phyloP scores from a whole-genome alignment of 1,284 basidiomycete species.

The Porodaedalea pini region DNA sequence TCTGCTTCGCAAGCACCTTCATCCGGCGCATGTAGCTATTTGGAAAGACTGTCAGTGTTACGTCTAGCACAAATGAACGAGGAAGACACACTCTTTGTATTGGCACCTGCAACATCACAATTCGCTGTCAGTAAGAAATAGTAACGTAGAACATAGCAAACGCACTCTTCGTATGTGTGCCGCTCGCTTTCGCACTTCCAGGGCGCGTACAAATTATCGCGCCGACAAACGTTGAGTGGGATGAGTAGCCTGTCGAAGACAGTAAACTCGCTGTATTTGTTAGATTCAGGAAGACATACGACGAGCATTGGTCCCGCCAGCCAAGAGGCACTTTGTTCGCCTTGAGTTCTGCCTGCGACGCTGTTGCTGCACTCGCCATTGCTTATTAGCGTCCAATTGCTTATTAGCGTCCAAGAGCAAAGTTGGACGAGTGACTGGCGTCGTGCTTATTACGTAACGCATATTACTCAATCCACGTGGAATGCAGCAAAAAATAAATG shows the following conservation, averaged over 20 bases:
- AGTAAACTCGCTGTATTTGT: conserved; percentile 1
- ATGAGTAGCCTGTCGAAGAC: conserved; percentile 64
- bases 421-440: background rate
- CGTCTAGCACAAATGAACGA: conserved; percentile 16
- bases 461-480: background rate
- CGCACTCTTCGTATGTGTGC: conserved; percentile 74
- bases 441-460: background rate
- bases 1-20: conserved; percentile 74
- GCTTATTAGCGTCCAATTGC: background rate
- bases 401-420: background rate
- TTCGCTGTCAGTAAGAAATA: conserved; percentile 15
- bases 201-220: conserved; percentile 67
- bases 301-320: conserved; percentile 89
- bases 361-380: conserved; percentile 73
- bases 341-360: conserved; percentile 82
- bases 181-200: conserved; percentile 84
- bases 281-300: conserved; percentile 52
- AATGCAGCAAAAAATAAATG: background rate
- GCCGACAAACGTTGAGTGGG: conserved; percentile 80
- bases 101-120: conserved; percentile 60
- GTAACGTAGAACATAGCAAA: conserved; percentile 18
- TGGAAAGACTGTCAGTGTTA: conserved; percentile 14
- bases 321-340: conserved; percentile 72
- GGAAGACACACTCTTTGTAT: conserved; percentile 70
- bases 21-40: conserved; percentile 78